Percentiles rank a stretch among this genome's conserved stretches.
Conservation (phyloP, 345 rosid species). For the Pelargonium nanum region DNA sequence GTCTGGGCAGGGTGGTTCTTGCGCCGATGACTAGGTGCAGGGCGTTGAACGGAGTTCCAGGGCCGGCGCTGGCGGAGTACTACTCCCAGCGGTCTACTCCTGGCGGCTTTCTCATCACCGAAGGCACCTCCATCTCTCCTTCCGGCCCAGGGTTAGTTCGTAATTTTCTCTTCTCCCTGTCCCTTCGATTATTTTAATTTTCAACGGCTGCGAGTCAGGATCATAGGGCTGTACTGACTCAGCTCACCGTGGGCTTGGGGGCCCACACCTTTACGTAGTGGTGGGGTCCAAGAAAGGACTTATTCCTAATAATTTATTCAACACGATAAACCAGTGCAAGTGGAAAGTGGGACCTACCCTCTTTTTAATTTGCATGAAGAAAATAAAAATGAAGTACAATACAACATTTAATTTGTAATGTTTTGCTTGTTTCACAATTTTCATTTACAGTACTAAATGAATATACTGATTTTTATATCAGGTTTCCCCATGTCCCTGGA, state of each 20-base stretch:
- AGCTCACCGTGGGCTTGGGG: too few relatives aligned
- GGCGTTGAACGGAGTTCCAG: slow-evolving; percentile 60
- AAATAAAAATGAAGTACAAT: too few relatives aligned
- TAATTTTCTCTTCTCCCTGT: slow-evolving; percentile 15
- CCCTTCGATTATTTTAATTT: too few relatives aligned
- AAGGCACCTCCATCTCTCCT: slow-evolving; percentile 62
- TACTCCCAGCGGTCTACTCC: slow-evolving; percentile 73
- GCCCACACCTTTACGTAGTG: too few relatives aligned
- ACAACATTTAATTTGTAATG: too few relatives aligned
- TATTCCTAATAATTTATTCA: background rate
- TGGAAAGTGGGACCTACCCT: too few relatives aligned
- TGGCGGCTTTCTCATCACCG: slow-evolving; percentile 72
- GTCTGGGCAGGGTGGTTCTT: slow-evolving; percentile 52
- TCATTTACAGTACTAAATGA: background rate
- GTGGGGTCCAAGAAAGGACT: too few relatives aligned
- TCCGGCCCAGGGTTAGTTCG: slow-evolving; percentile 73
- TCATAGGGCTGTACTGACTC: too few relatives aligned
- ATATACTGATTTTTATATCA: slow-evolving; percentile 1
- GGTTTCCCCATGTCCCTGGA: slow-evolving; percentile 87
- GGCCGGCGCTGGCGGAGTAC: slow-evolving; percentile 57
- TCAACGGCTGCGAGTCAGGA: background rate
- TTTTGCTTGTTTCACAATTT: background rate
- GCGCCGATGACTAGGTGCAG: slow-evolving; percentile 93
- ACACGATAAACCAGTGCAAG: too few relatives aligned
- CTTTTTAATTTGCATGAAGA: too few relatives aligned